Evolutionary conservation across 2,329 filamentous ascomycete species (phyloP), one percentile per base, ranked within the genome.

Genomic region (Elsinoe ampelina): DNA sequence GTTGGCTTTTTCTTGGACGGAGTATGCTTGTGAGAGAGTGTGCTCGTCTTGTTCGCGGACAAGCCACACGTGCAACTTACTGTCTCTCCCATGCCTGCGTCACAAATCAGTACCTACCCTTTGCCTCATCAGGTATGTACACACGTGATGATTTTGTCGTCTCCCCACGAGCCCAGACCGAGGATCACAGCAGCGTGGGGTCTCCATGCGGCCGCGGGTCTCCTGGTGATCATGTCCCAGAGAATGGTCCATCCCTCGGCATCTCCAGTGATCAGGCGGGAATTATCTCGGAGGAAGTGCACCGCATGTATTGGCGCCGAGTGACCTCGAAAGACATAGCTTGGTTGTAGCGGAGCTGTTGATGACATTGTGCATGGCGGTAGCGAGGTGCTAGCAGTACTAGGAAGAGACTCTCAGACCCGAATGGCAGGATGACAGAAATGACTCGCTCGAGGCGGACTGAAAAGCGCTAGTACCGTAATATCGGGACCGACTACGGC

Each of bases 241-340:
- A 90, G 73, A 5, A 95, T 80, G 34, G 95, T 77, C 78, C 86
- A 96, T 58, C 93, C 93, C 41, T 95, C 87, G 7, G 89, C 87
- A 71, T 98, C 93, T 35, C 87, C 92, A 0, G 89, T 93, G 11
- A 89, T 75, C 5, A 98, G 82, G 34, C 88, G 85, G 58, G 81
- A 78, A 68, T 96, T 95, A 39, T 74, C 70, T 55, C 81, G 79
- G 62, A 89, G 76, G 67, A 97, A 92, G 54, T 80, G 74, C 3
- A 91, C 78, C 17, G 83, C 81, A 67, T 96, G 90, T 48, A 96
- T 84, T 61, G 89, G 84, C 0, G 86, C 79, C 56, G 81, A 80
- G 73, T 97, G 93, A 54, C 93, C 93, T 61, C 93, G 87, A 36
- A 98, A 80, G 58, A 97, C 83, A 68, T 86, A 86, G 45, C 72